phyloP scores from a whole-genome alignment of 495 filamentous ascomycete genomes.

The Trichoderma asperelloides region DNA sequence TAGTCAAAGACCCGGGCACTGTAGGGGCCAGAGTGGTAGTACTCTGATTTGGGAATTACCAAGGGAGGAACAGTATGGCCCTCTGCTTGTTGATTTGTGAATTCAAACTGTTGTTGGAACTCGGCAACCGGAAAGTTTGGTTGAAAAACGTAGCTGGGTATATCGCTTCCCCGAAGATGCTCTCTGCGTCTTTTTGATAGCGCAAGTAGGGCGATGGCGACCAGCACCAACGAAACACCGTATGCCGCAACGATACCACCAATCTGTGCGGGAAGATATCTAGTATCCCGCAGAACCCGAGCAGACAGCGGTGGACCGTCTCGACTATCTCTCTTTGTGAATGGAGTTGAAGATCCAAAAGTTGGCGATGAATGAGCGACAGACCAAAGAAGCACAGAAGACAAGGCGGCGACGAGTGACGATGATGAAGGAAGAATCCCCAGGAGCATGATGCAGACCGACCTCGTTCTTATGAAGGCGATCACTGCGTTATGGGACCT shows the following conservation, averaged over 20 bases:
- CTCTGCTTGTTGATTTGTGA: neutral
- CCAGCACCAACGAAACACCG: constrained; percentile 59
- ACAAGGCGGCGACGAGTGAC: constrained; percentile 18
- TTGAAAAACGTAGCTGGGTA: neutral
- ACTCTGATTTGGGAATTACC: neutral
- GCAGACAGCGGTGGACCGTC: constrained; percentile 48
- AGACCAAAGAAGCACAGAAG: constrained; percentile 27
- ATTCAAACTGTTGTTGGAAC: neutral
- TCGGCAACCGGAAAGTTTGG: constrained; percentile 2
- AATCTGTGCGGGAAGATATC: constrained; percentile 63
- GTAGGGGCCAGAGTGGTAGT: constrained; percentile 32
- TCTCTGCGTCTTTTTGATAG: constrained; percentile 36
- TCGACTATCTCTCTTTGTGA: constrained; percentile 35
- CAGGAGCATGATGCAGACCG: constrained; percentile 14
- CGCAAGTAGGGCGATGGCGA: constrained; percentile 54
- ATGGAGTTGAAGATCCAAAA: constrained; percentile 21
- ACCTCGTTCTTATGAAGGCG: neutral
- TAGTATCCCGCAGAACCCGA: constrained; percentile 45
- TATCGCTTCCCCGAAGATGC: constrained; percentile 16
- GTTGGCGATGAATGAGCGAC: constrained; percentile 14
- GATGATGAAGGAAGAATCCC: constrained; percentile 11
- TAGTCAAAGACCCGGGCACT: constrained; percentile 23
- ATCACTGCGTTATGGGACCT: constrained; percentile 8
- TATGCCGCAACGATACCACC: constrained; percentile 74
- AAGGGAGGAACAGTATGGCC: neutral